Conservation (phyloP, 2,329 filamentous ascomycete genomes). For the Aspergillus cejpii region DNA sequence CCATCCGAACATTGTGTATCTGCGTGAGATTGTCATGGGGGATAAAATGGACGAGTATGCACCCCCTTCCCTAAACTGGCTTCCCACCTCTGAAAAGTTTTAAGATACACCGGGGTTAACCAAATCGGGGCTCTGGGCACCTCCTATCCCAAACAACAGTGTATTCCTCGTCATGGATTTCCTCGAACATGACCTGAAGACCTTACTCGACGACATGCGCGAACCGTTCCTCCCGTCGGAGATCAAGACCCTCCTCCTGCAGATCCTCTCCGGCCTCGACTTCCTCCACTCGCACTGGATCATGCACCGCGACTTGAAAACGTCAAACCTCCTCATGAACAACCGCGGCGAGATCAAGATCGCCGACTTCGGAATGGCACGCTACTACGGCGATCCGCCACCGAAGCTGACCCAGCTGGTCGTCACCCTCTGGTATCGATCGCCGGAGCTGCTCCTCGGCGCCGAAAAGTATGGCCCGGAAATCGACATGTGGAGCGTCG, state of each 20-base stretch:
- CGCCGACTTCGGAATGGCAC: conserved; percentile 96
- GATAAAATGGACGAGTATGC: conserved; percentile 54
- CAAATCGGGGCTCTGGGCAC: conserved; percentile 11
- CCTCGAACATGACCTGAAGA: conserved; percentile 92
- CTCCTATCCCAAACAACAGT: conserved; percentile 41
- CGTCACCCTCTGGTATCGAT: conserved; percentile 94
- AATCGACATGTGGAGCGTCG: conserved; percentile 93
- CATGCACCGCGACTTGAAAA: conserved; percentile 88
- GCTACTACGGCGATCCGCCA: conserved; percentile 73
- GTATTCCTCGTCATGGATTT: conserved; percentile 96
- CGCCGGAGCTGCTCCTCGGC: conserved; percentile 83
- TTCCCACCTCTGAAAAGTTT: conserved; percentile 32
- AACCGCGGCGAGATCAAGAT: conserved; percentile 93
- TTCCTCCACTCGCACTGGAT: conserved; percentile 90
- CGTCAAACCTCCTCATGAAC: conserved; percentile 87
- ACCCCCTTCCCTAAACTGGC: neutral
- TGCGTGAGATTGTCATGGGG: conserved; percentile 79
- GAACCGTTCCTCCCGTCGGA: conserved; percentile 91
- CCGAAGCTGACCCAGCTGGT: conserved; percentile 82
- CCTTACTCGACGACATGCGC: conserved; percentile 85
- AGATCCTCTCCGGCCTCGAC: conserved; percentile 70
- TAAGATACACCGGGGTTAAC: conserved; percentile 34
- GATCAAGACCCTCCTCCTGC: conserved; percentile 79
- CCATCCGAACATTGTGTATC: conserved; percentile 73
- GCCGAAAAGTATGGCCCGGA: conserved; percentile 65